Conservation (phyloP, 2,329 filamentous ascomycete genomes). For the Apiospora saccharicola region DNA sequence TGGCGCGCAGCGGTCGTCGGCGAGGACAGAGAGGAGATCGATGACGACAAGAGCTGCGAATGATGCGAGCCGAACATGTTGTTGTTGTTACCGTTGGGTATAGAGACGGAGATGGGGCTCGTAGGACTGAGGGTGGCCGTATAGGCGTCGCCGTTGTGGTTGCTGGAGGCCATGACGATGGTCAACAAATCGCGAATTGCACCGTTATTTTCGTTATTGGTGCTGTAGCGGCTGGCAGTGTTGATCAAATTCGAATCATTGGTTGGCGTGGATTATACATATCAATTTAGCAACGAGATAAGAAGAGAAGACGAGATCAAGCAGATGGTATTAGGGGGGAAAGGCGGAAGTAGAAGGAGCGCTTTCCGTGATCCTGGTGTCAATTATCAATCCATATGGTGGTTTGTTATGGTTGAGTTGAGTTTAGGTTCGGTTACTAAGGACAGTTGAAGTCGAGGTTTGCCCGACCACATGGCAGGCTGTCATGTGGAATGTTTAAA, state of each 20-base stretch:
- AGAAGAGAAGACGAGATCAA: not conserved
- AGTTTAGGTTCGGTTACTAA: constrained; percentile 1
- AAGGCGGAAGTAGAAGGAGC: not conserved
- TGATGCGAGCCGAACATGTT: constrained; percentile 50
- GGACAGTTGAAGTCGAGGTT: not conserved
- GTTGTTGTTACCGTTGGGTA: not conserved
- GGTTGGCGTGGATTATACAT: constrained; percentile 4
- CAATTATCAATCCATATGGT: not conserved
- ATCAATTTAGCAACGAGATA: not conserved
- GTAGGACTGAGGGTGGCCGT: constrained; percentile 55
- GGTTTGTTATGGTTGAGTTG: constrained; percentile 5
- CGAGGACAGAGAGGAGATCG: constrained; percentile 73
- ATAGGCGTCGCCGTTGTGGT: constrained; percentile 46
- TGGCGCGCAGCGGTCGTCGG: constrained; percentile 66
- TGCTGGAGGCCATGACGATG: constrained; percentile 49
- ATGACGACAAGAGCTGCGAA: constrained; percentile 41
- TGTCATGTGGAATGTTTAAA: constrained; percentile 16
- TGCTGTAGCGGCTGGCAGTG: not conserved
- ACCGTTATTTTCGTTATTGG: not conserved
- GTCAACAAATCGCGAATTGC: not conserved
- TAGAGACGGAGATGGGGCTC: constrained; percentile 43
- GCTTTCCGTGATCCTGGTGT: not conserved
- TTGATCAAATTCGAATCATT: not conserved
- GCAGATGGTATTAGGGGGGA: not conserved
- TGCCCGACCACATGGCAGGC: not conserved